Conservation (phyloP, 75 land plant species). For the Pinus albicaulis region DNA sequence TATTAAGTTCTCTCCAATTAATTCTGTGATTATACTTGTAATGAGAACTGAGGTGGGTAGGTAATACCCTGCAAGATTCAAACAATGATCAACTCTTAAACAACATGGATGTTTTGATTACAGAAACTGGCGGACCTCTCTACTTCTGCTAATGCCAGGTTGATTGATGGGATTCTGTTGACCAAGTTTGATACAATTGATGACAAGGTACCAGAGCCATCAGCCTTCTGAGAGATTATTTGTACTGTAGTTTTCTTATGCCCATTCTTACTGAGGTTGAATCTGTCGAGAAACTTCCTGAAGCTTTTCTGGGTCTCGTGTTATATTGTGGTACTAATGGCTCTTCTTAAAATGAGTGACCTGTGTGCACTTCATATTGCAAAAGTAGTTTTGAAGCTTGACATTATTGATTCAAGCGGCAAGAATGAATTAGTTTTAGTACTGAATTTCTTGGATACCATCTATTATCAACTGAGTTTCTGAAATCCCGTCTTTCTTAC, state of each 20-base stretch:
- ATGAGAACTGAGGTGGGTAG: neutral
- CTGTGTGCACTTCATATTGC: neutral
- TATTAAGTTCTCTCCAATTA: neutral
- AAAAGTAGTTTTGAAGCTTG: neutral
- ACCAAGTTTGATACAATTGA: conserved; percentile 96
- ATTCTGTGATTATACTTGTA: neutral
- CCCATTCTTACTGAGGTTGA: neutral
- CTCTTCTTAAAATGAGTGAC: neutral
- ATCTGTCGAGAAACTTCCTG: neutral
- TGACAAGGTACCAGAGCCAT: conserved; percentile 65
- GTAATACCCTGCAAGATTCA: neutral
- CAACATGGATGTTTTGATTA: conserved; percentile 8
- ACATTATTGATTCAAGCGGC: neutral
- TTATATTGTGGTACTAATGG: neutral
- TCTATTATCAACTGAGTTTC: neutral
- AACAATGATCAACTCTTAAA: neutral
- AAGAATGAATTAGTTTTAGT: neutral
- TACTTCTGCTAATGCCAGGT: conserved; percentile 45
- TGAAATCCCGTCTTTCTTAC: conserved; percentile 6
- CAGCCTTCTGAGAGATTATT: neutral
- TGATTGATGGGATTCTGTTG: conserved; percentile 87
- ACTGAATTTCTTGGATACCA: no score
- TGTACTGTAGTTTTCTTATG: neutral
- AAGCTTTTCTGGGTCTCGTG: neutral
- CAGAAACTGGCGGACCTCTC: conserved; percentile 97